Percentiles rank a stretch among this genome's conserved stretches.
Evolutionary conservation across 148 eudicot genomes (phyloP).

Genomic region (Heliosperma pusillum): DNA sequence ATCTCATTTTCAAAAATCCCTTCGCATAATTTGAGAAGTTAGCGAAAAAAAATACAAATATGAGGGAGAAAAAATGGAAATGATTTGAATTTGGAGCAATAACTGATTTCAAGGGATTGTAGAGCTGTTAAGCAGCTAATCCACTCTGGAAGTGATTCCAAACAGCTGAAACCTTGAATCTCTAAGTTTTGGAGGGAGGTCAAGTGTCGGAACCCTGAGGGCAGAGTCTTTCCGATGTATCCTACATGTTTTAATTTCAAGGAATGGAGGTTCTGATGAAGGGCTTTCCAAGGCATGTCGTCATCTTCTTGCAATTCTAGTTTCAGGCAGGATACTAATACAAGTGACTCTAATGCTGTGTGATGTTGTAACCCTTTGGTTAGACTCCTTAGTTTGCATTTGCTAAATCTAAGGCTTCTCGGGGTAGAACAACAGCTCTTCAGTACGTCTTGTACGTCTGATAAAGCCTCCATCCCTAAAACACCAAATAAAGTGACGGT

Average conservation of each 20-base stretch:
- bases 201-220: slow-evolving; percentile 17
- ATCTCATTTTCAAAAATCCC: too few species aligned
- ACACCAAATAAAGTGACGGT: neutral
- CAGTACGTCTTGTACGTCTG: slow-evolving; percentile 5
- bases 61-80: too few species aligned
- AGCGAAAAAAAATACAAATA: too few species aligned
- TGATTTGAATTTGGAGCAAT: neutral
- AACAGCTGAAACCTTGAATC: too few species aligned
- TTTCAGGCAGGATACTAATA: neutral
- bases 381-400: neutral
- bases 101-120: neutral
- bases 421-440: slow-evolving; percentile 14
- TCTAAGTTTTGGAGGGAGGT: slow-evolving; percentile 17
- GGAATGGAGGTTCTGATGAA: slow-evolving; percentile 9
- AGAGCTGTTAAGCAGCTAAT: slow-evolving; percentile 17
- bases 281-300: slow-evolving; percentile 11
- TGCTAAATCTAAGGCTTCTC: neutral
- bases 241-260: neutral
- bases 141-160: slow-evolving; percentile 18
- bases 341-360: slow-evolving; percentile 11
- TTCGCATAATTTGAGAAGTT: too few species aligned
- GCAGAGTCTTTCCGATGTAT: neutral
- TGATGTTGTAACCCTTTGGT: slow-evolving; percentile 17
- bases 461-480: neutral
- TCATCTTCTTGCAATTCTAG: neutral